phyloP scores from a whole-genome alignment of 164 flowering plant genomes.

The Amborella trichopoda region DNA sequence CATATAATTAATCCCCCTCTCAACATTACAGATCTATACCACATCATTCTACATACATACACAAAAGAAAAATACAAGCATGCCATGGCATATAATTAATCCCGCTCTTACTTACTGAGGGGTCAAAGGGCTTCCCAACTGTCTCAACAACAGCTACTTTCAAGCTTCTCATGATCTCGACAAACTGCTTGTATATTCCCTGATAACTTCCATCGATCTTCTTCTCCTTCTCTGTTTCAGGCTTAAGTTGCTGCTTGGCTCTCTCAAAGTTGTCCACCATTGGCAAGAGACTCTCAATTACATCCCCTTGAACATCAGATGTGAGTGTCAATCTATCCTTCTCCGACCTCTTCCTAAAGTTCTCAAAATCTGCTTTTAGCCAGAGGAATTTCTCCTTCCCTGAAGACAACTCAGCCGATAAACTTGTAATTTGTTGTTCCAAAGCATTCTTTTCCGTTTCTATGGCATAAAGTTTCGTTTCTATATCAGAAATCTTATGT shows the following conservation, averaged over 20 bases:
- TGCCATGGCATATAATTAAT: too few relatives aligned
- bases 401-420: conserved; percentile 48
- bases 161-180: conserved; percentile 76
- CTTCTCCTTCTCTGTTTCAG: conserved; percentile 76
- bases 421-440: conserved; percentile 31
- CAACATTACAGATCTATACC: too few relatives aligned
- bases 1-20: too few relatives aligned
- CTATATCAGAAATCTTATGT: conserved; percentile 34
- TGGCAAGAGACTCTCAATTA: conserved; percentile 72
- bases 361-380: conserved; percentile 89
- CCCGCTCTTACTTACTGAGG: conserved; percentile 47
- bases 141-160: conserved; percentile 61
- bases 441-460: conserved; percentile 55
- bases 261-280: conserved; percentile 91
- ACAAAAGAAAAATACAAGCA: too few relatives aligned
- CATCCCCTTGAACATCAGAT: conserved; percentile 58
- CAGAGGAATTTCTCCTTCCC: conserved; percentile 63
- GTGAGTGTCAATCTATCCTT: conserved; percentile 51
- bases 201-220: conserved; percentile 84
- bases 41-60: too few relatives aligned
- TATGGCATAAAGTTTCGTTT: conserved; percentile 25
- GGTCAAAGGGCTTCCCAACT: conserved; percentile 92
- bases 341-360: conserved; percentile 68
- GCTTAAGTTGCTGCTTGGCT: conserved; percentile 59
- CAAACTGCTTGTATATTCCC: conserved; percentile 95